These are phyloP conservation scores for Iberis pinnata DNA, from an alignment of 345 rosid genomes.

Conservation along the genomic window DNA sequence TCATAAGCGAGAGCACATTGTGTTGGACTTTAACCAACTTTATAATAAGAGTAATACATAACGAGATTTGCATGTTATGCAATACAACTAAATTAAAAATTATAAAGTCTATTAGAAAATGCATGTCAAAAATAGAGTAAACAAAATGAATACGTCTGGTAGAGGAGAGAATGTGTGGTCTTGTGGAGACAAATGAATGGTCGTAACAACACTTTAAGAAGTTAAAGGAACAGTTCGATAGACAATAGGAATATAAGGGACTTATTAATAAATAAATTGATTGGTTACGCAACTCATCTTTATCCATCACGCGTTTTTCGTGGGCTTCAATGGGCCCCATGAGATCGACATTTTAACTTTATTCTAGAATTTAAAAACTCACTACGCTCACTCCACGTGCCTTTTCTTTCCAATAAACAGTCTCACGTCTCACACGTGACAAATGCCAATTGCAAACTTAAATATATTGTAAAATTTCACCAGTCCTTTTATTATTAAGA, in stretches of 20 bases:
- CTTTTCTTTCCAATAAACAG: neutral
- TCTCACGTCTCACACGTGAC: slow-evolving; percentile 24
- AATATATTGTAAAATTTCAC: too few species aligned
- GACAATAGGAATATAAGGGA: neutral
- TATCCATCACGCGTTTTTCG: slow-evolving; percentile 31
- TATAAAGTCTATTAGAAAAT: too few species aligned
- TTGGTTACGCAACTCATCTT: slow-evolving; percentile 19
- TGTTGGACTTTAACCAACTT: slow-evolving; percentile 19
- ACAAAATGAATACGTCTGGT: too few species aligned
- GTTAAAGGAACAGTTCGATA: neutral
- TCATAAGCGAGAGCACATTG: slow-evolving; percentile 18
- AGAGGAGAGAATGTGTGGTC: slow-evolving; percentile 17
- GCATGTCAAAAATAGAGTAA: too few species aligned
- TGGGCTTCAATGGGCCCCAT: slow-evolving; percentile 25
- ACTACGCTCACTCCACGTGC: slow-evolving; percentile 23
- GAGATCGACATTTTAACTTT: slow-evolving; percentile 16
- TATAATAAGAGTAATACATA: too few species aligned
- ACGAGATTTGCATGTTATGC: too few species aligned
- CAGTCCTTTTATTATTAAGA: too few species aligned
- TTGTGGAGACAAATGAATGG: slow-evolving; percentile 29
- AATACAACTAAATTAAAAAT: too few species aligned
- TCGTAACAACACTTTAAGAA: too few species aligned
- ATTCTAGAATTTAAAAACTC: neutral
- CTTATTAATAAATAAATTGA: slow-evolving; percentile 4
- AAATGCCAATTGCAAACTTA: slow-evolving; percentile 16